These are phyloP conservation scores for Extremus antarcticus DNA, from an alignment of 495 filamentous ascomycete genomes.

Conservation along the genomic window DNA sequence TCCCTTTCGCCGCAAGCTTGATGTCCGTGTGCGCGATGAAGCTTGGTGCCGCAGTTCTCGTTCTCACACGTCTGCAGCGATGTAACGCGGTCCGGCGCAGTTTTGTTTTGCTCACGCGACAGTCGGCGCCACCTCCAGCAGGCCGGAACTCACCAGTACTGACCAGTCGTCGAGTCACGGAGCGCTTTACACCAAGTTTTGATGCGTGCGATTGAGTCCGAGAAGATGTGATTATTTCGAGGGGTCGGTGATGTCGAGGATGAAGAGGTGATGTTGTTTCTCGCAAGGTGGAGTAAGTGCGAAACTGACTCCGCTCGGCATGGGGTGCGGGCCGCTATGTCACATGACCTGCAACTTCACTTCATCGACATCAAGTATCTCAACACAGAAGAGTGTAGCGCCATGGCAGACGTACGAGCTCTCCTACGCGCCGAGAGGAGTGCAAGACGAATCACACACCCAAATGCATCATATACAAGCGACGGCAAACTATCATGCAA, in stretches of 20 bases:
- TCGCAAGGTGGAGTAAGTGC: not conserved
- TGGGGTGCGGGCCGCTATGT: not conserved
- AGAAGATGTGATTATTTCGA: too few relatives aligned
- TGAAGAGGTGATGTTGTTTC: not conserved
- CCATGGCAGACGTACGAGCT: constrained; percentile 76
- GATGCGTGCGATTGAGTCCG: not conserved
- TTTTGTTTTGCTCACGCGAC: not conserved
- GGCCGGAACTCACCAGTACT: not conserved
- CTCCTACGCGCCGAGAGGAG: constrained; percentile 73
- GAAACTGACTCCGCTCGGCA: too few relatives aligned
- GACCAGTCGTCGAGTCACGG: too few relatives aligned
- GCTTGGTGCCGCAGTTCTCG: too few relatives aligned
- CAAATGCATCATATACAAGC: constrained; percentile 49
- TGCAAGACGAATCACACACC: constrained; percentile 60
- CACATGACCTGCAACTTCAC: not conserved
- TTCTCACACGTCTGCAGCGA: too few relatives aligned
- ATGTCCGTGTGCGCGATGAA: too few relatives aligned
- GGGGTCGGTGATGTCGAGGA: not conserved
- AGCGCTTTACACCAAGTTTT: not conserved
- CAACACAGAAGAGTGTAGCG: not conserved
- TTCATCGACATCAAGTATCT: not conserved
- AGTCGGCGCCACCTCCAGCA: not conserved
- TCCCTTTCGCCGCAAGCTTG: too few relatives aligned
- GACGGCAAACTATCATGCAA: constrained; percentile 49
- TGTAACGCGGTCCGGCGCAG: too few relatives aligned